A percentile compares a stretch with the other conserved stretches of the same genome.
phyloP scores from a whole-genome alignment of 192 early-diverging fungal species.

The Backusella luteola region DNA sequence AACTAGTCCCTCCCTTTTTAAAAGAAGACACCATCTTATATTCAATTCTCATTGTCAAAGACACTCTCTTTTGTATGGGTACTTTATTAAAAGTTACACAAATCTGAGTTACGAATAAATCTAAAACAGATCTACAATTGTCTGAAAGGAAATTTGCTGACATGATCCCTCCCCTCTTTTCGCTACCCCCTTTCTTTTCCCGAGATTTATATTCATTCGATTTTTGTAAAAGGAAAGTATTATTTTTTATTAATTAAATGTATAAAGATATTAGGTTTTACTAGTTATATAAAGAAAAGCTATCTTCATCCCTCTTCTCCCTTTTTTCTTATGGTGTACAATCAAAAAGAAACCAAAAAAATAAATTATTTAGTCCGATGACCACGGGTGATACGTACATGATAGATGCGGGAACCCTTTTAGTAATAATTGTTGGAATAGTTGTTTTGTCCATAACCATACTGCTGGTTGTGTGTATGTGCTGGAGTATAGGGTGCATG shows the following conservation, averaged over 20 bases:
- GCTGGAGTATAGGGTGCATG: neutral
- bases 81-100: no score
- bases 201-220: neutral
- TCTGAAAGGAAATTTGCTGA: no score
- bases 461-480: neutral
- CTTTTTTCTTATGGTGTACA: constrained; percentile 3
- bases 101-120: no score
- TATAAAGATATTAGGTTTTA: neutral
- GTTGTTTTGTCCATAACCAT: neutral
- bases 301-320: neutral
- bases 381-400: neutral
- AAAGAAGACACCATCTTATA: no score
- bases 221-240: neutral
- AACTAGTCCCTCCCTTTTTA: no score
- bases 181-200: neutral
- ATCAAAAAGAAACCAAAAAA: neutral
- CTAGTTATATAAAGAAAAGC: neutral
- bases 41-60: no score
- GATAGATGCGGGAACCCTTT: neutral
- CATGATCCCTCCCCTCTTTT: no score
- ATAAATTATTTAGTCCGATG: neutral
- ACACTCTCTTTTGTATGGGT: no score
- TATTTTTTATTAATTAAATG: neutral
- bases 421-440: constrained; percentile 1
- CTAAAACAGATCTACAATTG: no score